Base-by-base conservation (phyloP, 2,329 filamentous ascomycete species). In the Botrytis fragariae region DNA sequence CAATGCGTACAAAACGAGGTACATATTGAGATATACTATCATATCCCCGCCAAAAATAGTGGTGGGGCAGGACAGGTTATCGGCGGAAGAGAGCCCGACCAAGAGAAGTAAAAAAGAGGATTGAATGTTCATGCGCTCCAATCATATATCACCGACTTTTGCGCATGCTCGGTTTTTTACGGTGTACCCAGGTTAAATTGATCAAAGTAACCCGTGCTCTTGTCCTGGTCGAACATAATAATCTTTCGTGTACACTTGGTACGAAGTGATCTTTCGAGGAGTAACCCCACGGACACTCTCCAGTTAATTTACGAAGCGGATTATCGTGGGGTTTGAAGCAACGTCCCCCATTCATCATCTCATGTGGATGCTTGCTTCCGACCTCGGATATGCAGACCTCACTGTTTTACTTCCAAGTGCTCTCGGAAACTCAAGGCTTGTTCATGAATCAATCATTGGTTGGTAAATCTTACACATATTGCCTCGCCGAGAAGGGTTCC, bases 31-130 rank as follows among this genome's bases (percentile, higher is more conserved):
- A 68, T 59, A 25, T 59, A 59, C 39, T 39, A 25, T 59, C 45
- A 39, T 51, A 37, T 61, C 71, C 71, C 63, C 63, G 71, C 71
- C 65, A 44, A 32, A 57, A n/a, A 42, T 57, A 39, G 65, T 73
- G 44, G 72, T 68, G 72, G 72, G 65, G 59, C 48, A 42, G 32
- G 37, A 18, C 59, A 69, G 25, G 44, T 60, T n/a, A 48, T 74
- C 73, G 73, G 73, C 61, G 69, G 69, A 68, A 74, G 69, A 72
- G 70, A 63, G 64, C 60, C 73, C 73, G 73, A 72, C 59, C 39
- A 48, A 60, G 22, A 68, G 51, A 61, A 72, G 10, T 62, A 22
- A 35, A 22, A 60, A 59, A 68, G n/a, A 65, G 29, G 25, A 68
- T 45, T 72, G 51, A 35, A 29, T 48, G 22, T 72, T 39, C 48